phyloP scores from a whole-genome alignment of 805 yeast species.

The Ogataea naganishii region DNA sequence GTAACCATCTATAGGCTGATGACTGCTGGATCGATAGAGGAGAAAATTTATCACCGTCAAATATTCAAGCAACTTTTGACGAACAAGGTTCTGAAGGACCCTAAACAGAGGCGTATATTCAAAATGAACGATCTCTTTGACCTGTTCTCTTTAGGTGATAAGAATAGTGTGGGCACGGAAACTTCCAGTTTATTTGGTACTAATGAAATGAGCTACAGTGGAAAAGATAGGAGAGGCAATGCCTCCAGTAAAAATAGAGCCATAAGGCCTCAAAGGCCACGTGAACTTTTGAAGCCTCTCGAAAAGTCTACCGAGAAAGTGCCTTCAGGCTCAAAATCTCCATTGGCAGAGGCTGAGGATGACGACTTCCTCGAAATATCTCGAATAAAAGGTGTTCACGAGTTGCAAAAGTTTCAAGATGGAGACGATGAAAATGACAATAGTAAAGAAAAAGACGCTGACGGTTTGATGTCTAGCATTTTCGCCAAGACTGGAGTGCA shows the following conservation, averaged over 20 bases:
- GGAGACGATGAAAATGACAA: constrained; percentile 34
- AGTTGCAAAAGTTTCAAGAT: constrained; percentile 54
- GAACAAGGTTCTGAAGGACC: constrained; percentile 89
- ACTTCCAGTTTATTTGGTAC: constrained; percentile 57
- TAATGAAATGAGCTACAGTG: constrained; percentile 29
- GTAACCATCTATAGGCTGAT: constrained; percentile 85
- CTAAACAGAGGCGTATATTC: constrained; percentile 88
- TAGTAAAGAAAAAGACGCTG: constrained; percentile 27
- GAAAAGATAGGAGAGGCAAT: constrained; percentile 26
- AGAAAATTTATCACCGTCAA: constrained; percentile 93
- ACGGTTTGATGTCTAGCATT: constrained; percentile 63
- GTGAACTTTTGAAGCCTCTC: no score
- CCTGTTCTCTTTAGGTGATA: constrained; percentile 77
- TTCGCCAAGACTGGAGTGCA: constrained; percentile 68
- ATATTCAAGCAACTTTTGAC: constrained; percentile 92
- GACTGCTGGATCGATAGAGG: constrained; percentile 94
- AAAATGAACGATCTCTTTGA: constrained; percentile 89
- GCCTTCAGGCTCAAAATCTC: no score
- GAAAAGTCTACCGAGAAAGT: constrained; percentile 9
- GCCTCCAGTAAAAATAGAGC: constrained; percentile 14
- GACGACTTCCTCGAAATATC: constrained; percentile 67
- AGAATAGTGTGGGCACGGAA: constrained; percentile 54
- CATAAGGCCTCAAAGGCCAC: no score
- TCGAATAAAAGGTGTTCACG: constrained; percentile 62
- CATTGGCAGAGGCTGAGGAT: constrained; percentile 28